Evolutionary conservation across 371 early-diverging fungal genomes (phyloP), one percentile per base, ranked within the genome.

Genomic region (Mucor mucedo): DNA sequence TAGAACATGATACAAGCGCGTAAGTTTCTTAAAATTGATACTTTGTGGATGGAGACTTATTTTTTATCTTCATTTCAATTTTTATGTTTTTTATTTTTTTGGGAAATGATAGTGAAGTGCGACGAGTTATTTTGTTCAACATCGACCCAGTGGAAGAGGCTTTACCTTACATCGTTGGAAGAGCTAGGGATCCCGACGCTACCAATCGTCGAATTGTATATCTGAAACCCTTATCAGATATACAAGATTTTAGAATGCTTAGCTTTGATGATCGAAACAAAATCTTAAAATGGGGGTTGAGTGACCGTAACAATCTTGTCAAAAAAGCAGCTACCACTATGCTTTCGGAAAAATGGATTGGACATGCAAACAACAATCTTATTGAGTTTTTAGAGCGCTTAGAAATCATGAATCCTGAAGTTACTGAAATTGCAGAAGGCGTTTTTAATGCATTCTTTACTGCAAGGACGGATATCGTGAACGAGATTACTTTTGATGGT

Each of bases 331-430:
- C 90, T 40, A 78, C 84, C 39, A 84, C 84, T 39, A 83, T 95
- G 88, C 69, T 95, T 6, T 75, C 89, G 13, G 87, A 84, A 16
- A 80, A 81, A 55, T 95, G 95, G 95, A 86, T 95, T 49, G 68
- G 83, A 27, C 87, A 89, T 57, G 89, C 91, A 10, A 87, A 84
- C 47, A 77, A 91, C 64, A 88, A 93, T 58, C 63, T 95, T 33
- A 58, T 94, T 49, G 90, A 92, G 85, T 87, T 95, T 59, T 73
- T 95, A 33, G 86, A 91, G 39, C 79, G 90, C n/a, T 78, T 95
- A 60, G 93, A 94, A 73, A 92, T 94, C 3, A 84, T 91, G 55
- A 82, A 88, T 49, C 87, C 89, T 49, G 76, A 76, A 52, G 84
- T 86, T 2, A 89, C 92, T 0, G 88, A 86, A 39, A 79, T 87